A percentile compares a stretch with the other conserved stretches of the same genome.
Evolutionary conservation across 257 asterid species (phyloP).

Genomic region (Ilex asprella): DNA sequence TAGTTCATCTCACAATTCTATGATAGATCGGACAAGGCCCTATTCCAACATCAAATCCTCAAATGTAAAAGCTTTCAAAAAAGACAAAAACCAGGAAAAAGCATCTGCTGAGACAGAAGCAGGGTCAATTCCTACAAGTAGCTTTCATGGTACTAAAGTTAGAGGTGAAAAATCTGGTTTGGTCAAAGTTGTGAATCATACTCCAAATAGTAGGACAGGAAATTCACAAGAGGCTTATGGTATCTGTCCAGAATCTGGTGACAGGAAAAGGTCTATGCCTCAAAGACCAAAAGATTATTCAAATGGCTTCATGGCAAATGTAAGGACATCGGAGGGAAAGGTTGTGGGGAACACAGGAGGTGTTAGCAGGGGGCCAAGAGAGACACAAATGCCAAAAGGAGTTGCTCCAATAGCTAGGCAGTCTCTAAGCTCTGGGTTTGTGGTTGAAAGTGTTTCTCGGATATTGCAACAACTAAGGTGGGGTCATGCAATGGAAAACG

Average conservation of each 20-base stretch:
- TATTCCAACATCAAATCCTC: slow-evolving; percentile 31
- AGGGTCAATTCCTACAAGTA: slow-evolving; percentile 22
- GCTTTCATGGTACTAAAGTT: slow-evolving; percentile 22
- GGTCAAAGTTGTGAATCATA: slow-evolving; percentile 23
- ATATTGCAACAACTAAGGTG: slow-evolving; percentile 61
- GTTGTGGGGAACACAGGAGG: slow-evolving; percentile 33
- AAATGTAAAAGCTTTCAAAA: slow-evolving; percentile 30
- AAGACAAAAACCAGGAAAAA: slow-evolving; percentile 36
- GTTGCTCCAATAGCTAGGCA: slow-evolving; percentile 34
- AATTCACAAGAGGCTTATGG: slow-evolving; percentile 28
- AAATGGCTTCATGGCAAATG: slow-evolving; percentile 24
- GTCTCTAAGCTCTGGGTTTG: slow-evolving; percentile 27
- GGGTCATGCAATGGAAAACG: slow-evolving; percentile 65
- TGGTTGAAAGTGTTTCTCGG: slow-evolving; percentile 49
- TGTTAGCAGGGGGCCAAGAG: slow-evolving; percentile 34
- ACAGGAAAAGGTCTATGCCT: slow-evolving; percentile 37
- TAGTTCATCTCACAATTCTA: slow-evolving; percentile 28
- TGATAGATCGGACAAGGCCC: slow-evolving; percentile 47
- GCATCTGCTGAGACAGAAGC: slow-evolving; percentile 25
- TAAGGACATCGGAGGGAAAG: slow-evolving; percentile 38
- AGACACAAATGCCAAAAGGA: slow-evolving; percentile 26
- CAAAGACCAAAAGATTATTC: slow-evolving; percentile 44
- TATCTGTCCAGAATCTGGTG: slow-evolving; percentile 25
- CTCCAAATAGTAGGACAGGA: slow-evolving; percentile 19
- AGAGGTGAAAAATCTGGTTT: slow-evolving; percentile 34